These are phyloP conservation scores for Mortierella polycephala DNA, from an alignment of 371 early-diverging fungal genomes.

Conservation along the genomic window DNA sequence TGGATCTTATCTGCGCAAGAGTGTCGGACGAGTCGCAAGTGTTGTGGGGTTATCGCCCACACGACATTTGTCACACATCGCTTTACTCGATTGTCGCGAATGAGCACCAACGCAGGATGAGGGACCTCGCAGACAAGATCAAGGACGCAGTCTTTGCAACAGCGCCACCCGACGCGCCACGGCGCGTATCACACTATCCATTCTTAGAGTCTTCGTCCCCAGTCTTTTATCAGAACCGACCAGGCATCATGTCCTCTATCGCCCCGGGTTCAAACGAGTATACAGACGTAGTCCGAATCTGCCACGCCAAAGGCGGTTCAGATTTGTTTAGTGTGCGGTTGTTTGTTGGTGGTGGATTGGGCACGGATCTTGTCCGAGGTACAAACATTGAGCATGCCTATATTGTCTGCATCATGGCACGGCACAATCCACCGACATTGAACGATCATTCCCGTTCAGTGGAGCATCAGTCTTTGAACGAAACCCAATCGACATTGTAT, in stretches of 20 bases:
- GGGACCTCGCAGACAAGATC: constrained; percentile 56
- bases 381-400: constrained; percentile 45
- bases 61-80: constrained; percentile 67
- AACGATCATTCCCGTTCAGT: constrained; percentile 18
- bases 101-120: constrained; percentile 59
- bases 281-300: constrained; percentile 64
- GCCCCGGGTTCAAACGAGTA: constrained; percentile 55
- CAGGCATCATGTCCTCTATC: constrained; percentile 52
- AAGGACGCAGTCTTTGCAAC: constrained; percentile 60
- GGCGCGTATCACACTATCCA: constrained; percentile 40
- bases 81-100: constrained; percentile 64
- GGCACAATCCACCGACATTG: constrained; percentile 14
- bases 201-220: constrained; percentile 61
- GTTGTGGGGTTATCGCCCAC: constrained; percentile 68
- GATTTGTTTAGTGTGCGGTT: constrained; percentile 61
- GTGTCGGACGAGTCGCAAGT: constrained; percentile 66
- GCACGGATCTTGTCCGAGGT: constrained; percentile 60
- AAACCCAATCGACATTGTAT: constrained; percentile 12
- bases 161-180: constrained; percentile 28
- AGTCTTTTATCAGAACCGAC: constrained; percentile 55
- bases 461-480: constrained; percentile 25
- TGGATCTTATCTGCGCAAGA: constrained; percentile 67
- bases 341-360: constrained; percentile 70
- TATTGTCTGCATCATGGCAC: constrained; percentile 45
- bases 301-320: constrained; percentile 61